Percentiles rank a stretch among this genome's conserved stretches.
These are phyloP conservation scores for Penicillium ochrochloron DNA, from an alignment of 495 filamentous ascomycete genomes.

Conservation along the genomic window DNA sequence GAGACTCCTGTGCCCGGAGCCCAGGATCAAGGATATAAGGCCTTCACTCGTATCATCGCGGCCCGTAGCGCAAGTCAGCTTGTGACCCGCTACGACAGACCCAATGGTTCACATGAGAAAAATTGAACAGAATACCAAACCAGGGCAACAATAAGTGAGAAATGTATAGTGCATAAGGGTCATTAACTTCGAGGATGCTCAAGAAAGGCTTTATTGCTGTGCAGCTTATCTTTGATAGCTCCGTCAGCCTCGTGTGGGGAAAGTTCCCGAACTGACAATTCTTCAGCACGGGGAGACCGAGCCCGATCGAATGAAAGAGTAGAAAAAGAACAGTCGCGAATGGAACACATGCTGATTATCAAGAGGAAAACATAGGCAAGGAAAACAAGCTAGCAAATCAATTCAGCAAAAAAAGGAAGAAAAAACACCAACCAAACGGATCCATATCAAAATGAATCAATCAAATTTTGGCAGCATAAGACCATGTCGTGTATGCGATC, in stretches of 20 bases:
- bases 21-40: not conserved
- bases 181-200: conserved; percentile 2
- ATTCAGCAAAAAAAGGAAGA: not conserved
- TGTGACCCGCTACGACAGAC: not conserved
- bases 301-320: not conserved
- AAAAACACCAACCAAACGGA: conserved; percentile 9
- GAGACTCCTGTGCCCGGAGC: not conserved
- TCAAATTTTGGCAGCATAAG: conserved; percentile 1
- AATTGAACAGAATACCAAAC: conserved; percentile 3
- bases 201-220: not conserved
- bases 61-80: not conserved
- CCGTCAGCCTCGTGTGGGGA: conserved; percentile 2
- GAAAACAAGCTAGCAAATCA: conserved; percentile 5
- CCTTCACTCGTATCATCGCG: not conserved
- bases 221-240: not conserved
- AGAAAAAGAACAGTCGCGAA: not conserved
- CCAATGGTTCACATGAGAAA: not conserved
- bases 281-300: not conserved
- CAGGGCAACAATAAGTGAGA: not conserved
- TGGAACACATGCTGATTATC: not conserved
- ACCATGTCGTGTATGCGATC: conserved; percentile 18
- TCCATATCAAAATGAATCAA: conserved; percentile 1
- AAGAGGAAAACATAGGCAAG: conserved; percentile 1
- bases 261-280: not conserved
- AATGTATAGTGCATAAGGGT: not conserved